These are phyloP conservation scores for Lachancea sp. DNA, from an alignment of 805 yeast genomes.

Conservation along the genomic window DNA sequence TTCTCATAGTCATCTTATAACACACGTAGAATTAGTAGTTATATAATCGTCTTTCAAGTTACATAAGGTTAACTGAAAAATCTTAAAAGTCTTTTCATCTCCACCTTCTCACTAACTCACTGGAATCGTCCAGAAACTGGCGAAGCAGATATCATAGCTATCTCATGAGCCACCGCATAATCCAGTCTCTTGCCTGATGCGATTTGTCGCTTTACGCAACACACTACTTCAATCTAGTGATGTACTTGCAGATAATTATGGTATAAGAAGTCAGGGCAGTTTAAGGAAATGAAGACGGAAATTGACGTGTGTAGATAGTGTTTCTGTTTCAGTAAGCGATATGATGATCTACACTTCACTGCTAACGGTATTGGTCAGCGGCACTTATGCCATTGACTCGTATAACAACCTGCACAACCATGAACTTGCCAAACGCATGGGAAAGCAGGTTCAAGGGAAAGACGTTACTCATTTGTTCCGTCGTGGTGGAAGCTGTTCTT, in stretches of 20 bases:
- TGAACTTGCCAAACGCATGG: constrained; percentile 17
- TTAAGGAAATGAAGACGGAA: no score
- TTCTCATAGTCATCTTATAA: no score
- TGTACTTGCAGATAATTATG: no score
- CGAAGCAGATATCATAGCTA: neutral
- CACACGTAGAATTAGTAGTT: no score
- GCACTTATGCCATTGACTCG: constrained; percentile 3
- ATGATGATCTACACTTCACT: neutral
- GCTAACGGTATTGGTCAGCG: constrained; percentile 2
- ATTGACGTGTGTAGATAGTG: neutral
- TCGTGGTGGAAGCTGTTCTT: constrained; percentile 46
- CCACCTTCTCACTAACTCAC: neutral
- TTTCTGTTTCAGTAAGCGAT: neutral
- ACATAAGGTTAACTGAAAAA: neutral
- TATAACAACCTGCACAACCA: constrained; percentile 16
- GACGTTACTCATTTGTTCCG: constrained; percentile 23
- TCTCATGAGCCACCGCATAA: neutral
- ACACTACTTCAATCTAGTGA: no score
- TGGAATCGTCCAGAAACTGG: neutral
- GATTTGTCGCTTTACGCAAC: no score
- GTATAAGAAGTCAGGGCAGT: no score
- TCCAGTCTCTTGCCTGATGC: no score
- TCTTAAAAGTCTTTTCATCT: neutral
- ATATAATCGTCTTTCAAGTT: constrained; percentile 1
- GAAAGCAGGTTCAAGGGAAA: constrained; percentile 26